Evolutionary conservation across 2,329 filamentous ascomycete genomes (phyloP).

Genomic region (Ilyonectria robusta): DNA sequence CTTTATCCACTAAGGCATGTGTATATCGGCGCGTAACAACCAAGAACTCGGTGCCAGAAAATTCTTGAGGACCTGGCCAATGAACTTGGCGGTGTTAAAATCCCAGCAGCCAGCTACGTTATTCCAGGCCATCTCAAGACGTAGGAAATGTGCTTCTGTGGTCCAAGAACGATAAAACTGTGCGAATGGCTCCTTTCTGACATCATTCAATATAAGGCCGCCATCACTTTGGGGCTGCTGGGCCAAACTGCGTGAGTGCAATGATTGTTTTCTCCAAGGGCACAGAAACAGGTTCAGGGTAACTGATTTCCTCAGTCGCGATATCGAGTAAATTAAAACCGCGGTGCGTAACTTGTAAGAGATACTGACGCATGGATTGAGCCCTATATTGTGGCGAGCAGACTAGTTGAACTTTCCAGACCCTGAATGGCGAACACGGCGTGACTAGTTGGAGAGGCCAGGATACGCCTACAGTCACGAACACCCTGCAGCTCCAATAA

Average conservation of each 20-base stretch:
- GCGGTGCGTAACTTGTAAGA: neutral
- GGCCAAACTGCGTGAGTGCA: neutral
- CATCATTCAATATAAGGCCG: neutral
- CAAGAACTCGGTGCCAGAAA: neutral
- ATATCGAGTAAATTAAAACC: neutral
- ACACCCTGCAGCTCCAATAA: neutral
- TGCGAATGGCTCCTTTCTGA: neutral
- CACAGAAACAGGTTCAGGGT: neutral
- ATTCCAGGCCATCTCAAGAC: neutral
- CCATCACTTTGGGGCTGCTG: neutral
- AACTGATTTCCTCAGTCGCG: neutral
- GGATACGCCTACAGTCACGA: neutral
- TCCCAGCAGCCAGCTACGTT: neutral
- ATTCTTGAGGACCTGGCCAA: neutral
- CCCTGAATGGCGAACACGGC: neutral
- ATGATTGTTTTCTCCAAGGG: neutral
- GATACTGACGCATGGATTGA: neutral
- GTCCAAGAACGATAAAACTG: neutral
- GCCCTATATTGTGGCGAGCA: neutral
- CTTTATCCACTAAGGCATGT: neutral
- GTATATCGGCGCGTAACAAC: neutral
- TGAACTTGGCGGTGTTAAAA: neutral
- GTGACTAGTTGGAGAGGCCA: neutral
- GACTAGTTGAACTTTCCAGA: neutral
- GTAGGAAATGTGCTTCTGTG: neutral